Conservation (phyloP, 164 flowering plant genomes). For the Aristolochia californica region DNA sequence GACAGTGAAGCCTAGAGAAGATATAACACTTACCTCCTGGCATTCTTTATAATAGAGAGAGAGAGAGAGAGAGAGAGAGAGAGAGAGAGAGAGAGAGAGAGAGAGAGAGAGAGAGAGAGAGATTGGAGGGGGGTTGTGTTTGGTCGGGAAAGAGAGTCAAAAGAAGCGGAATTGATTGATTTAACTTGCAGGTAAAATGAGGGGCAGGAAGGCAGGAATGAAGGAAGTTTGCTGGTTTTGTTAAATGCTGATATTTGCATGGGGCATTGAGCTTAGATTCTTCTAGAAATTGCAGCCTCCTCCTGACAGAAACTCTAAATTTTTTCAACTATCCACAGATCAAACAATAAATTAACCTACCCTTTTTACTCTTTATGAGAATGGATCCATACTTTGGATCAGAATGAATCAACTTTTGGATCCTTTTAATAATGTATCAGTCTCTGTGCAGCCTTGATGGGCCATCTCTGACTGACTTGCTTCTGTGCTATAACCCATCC, state of each 20-base stretch:
- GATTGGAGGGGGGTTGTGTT: neutral
- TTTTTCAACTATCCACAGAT: neutral
- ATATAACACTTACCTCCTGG: too few relatives aligned
- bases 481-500: too few relatives aligned
- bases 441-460: too few relatives aligned
- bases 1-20: neutral
- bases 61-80: conserved; percentile 2
- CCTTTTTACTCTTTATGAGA: too few relatives aligned
- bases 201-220: conserved; percentile 19
- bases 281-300: conserved; percentile 3
- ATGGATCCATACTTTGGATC: too few relatives aligned
- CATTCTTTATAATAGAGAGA: neutral
- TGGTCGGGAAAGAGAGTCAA: conserved; percentile 13
- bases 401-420: too few relatives aligned
- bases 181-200: conserved; percentile 5
- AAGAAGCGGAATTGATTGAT: conserved; percentile 1
- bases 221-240: conserved; percentile 10
- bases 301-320: neutral
- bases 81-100: conserved; percentile 2
- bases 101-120: conserved; percentile 2
- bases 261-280: conserved; percentile 16
- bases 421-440: too few relatives aligned
- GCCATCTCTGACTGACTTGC: too few relatives aligned
- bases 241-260: conserved; percentile 12
- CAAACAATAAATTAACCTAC: neutral